A percentile compares a stretch with the other conserved stretches of the same genome.
Evolutionary conservation across 495 filamentous ascomycete genomes (phyloP).

Genomic region (Lophiotrema nucula): DNA sequence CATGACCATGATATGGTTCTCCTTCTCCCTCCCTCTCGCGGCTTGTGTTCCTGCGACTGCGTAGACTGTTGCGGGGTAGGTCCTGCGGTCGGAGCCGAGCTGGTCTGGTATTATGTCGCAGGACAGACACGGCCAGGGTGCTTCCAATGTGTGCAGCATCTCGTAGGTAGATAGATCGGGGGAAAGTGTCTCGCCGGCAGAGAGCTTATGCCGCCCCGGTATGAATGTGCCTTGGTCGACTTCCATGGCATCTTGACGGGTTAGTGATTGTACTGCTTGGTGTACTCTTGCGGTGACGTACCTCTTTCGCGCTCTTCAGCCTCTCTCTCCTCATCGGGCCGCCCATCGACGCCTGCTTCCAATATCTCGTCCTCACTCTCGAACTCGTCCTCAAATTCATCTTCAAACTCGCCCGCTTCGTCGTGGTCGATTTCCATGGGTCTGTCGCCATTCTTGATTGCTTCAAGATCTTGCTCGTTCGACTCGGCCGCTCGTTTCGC

Average conservation of each 20-base stretch:
- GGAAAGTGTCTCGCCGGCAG: constrained; percentile 81
- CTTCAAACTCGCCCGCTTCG: constrained; percentile 80
- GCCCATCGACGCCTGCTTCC: constrained; percentile 89
- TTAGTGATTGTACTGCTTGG: constrained; percentile 3
- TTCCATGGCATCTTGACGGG: constrained; percentile 69
- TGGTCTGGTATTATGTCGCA: constrained; percentile 88
- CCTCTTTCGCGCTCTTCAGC: constrained; percentile 70
- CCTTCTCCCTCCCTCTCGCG: constrained; percentile 65
- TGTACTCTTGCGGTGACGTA: too few species aligned
- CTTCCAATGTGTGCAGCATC: constrained; percentile 89
- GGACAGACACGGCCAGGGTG: constrained; percentile 93
- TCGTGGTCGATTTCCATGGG: constrained; percentile 48
- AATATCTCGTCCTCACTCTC: constrained; percentile 95
- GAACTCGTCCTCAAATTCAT: constrained; percentile 95
- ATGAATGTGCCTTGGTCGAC: constrained; percentile 91
- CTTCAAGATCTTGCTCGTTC: constrained; percentile 38
- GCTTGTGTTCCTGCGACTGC: constrained; percentile 93
- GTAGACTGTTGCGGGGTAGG: constrained; percentile 90
- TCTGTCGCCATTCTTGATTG: constrained; percentile 46
- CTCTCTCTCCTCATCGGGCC: constrained; percentile 88
- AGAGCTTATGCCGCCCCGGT: constrained; percentile 81
- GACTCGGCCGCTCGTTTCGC: constrained; percentile 47
- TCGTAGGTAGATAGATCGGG: constrained; percentile 91
- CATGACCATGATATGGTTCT: constrained; percentile 92
- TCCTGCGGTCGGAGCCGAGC: constrained; percentile 85